Percentiles rank a stretch among this genome's conserved stretches.
phyloP scores from a whole-genome alignment of 495 filamentous ascomycete species.

The Hypoxylon fuscum region DNA sequence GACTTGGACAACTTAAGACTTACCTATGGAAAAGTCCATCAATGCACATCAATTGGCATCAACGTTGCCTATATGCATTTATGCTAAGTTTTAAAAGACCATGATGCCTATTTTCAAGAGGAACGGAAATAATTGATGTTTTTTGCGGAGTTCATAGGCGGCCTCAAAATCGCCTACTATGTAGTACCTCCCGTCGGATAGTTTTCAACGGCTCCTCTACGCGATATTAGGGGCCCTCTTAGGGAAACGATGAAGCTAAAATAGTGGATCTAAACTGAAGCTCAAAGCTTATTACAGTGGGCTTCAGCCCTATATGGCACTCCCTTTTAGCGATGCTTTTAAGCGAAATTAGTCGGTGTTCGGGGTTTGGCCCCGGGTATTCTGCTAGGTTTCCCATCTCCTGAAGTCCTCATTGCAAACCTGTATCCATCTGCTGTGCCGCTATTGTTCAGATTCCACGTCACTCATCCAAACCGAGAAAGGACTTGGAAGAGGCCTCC shows the following conservation, averaged over 20 bases:
- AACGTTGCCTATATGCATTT: not conserved
- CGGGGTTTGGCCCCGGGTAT: not conserved
- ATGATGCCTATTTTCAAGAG: not conserved
- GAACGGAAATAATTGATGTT: not conserved
- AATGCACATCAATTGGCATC: not conserved
- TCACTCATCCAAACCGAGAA: not conserved
- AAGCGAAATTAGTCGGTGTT: conserved; percentile 12
- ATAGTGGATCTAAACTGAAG: not conserved
- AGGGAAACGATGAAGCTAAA: not conserved
- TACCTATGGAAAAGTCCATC: too few relatives aligned
- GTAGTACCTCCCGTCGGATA: not conserved
- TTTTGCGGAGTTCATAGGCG: not conserved
- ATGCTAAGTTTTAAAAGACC: not conserved
- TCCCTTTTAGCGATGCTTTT: conserved; percentile 1
- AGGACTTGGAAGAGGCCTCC: not conserved
- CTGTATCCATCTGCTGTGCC: not conserved
- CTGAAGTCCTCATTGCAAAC: not conserved
- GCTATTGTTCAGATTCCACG: not conserved
- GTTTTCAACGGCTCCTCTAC: not conserved
- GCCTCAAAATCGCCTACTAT: not conserved
- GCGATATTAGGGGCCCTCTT: conserved; percentile 4
- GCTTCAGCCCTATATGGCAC: not conserved
- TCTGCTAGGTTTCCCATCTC: not conserved
- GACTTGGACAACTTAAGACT: too few relatives aligned
- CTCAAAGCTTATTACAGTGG: not conserved